Evolutionary conservation across 441 rosid species (phyloP), one percentile per base, ranked within the genome.

Genomic region (Kokia cookei): DNA sequence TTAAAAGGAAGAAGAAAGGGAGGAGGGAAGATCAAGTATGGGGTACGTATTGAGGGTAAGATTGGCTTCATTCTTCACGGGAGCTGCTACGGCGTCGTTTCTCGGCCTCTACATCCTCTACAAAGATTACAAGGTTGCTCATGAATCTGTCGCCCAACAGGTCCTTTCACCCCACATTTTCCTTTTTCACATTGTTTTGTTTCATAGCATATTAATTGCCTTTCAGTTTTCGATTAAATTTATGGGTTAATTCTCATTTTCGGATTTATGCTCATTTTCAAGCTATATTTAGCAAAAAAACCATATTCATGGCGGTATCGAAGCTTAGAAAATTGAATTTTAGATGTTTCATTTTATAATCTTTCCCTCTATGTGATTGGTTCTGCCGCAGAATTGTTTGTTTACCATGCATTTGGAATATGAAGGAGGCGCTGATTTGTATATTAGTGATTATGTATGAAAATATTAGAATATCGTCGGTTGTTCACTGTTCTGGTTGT

Each of bases 21-120:
- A 3, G 59, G 73, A 19, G 7, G 9, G 53, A 29, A 29, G 27
- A 68, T n/a, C 26, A 50, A 67, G 43, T 77, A 95, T 91, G 99
- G 96, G 98, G 32, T 93, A 89, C 84, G 93, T 95, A 32, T 65
- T 91, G 78, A 86, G 95, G 76, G 98, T 93, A 78, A 89, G 99
- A 82, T 78, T 93, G 79, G 95, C 99, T 47, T 91, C 99, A 9
- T 93, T 91, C 86, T 93, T 93, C 76, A 88, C 97, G 24, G 99
- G 98, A 72, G 93, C 94, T 1, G 96, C 98, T 12, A 76, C 90
- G 72, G 93, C 98, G 35, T 95, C 99, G 26, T 83, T 85, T 75
- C 57, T 84, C 15, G 99, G 97, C 2, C 76, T 93, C 55, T 88
- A 84, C 78, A 14, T 88, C 59, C 97, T 95, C 67, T 90, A 90